Evolutionary conservation across 345 rosid genomes (phyloP), one percentile per base, ranked within the genome.

Genomic region (Populus pruinosa): DNA sequence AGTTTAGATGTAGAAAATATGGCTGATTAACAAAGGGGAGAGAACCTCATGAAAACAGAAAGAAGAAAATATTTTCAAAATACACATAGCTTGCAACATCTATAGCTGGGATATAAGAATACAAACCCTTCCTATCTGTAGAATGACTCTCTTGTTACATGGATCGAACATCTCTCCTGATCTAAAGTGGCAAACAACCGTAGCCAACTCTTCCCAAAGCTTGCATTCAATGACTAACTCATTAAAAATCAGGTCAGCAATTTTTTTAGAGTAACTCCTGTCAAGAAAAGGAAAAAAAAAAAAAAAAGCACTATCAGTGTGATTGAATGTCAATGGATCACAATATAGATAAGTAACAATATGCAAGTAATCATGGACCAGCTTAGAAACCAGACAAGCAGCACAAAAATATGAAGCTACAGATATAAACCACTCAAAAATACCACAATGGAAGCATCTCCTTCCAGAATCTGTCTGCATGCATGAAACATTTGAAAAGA

Each of bases 161-260:
- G 94, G 88, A 84, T 84, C 79, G 76, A 85, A 82, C 76, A 92
- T 80, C 83, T 83, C 83, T 73, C 88, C 88, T 76, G 93, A 88
- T 43, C 81, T 77, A 55, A 89, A 55, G 75, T 78, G 79, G 75
- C 81, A 76, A 82, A 67, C 59, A 67, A 89, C 59, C 49, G 87
- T 72, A 66, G 89, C 88, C 67, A 86, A 84, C 71, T 88, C 90
- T 83, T 90, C 89, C 87, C 90, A 85, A 68, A 92, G 80, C 79
- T 91, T 88, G 83, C 89, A 88, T 70, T 90, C 91, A 72, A 93
- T 77, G 82, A 81, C 75, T n/a, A 82, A 78, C 50, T 84, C 90
- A 77, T 85, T 79, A 72, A 94, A 81, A 71, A 82, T 77, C 82
- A 94, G 78, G 82, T 83, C 81, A 23, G 93, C 87, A 79, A 88